Conservation (phyloP, 805 yeast genomes). For the Wickerhamomyces xylosicus region DNA sequence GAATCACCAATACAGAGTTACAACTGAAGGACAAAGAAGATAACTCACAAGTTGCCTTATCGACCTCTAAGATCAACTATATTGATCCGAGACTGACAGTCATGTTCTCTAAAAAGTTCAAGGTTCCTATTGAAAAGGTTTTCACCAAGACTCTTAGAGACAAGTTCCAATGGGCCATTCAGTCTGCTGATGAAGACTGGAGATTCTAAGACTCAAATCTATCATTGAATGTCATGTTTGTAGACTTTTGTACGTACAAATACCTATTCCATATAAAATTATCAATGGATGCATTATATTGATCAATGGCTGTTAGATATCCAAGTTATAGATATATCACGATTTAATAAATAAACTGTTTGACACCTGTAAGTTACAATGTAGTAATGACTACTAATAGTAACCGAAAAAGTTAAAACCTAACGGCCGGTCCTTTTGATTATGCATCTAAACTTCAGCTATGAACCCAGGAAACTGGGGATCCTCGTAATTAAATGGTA, state of each 20-base stretch:
- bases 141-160: slow-evolving; percentile 88
- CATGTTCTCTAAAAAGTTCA: slow-evolving; percentile 73
- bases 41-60: slow-evolving; percentile 84
- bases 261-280: background rate
- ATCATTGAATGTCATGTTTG: background rate
- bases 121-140: slow-evolving; percentile 86
- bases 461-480: too few species aligned
- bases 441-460: too few species aligned
- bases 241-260: background rate
- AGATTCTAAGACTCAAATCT: slow-evolving; percentile 43
- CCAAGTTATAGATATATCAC: too few species aligned
- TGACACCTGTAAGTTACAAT: too few species aligned
- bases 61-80: slow-evolving; percentile 90
- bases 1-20: slow-evolving; percentile 57
- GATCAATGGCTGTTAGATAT: too few species aligned
- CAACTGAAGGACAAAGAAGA: slow-evolving; percentile 90
- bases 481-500: too few species aligned
- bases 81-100: slow-evolving; percentile 91
- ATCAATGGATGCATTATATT: background rate
- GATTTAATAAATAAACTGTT: too few species aligned
- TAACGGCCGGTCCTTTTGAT: too few species aligned
- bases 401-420: too few species aligned
- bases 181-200: slow-evolving; percentile 84
- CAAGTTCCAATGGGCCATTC: slow-evolving; percentile 93
- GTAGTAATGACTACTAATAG: too few species aligned